Percentiles rank a stretch among this genome's conserved stretches.
phyloP scores from a whole-genome alignment of 2,329 filamentous ascomycete species.

The Aspergillus sojae region DNA sequence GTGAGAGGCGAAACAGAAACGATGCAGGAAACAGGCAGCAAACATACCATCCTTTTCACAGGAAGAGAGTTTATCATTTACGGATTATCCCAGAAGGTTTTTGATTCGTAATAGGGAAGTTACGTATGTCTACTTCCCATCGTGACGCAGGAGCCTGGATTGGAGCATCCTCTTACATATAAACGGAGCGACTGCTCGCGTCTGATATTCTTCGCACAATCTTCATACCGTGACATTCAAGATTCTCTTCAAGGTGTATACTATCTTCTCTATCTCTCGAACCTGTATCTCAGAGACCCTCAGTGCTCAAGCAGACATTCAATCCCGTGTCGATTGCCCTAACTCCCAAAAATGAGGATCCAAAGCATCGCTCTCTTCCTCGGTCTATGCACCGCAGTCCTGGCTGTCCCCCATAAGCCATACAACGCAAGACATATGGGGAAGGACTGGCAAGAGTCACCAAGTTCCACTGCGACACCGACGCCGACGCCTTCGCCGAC shows the following conservation, averaged over 20 bases:
- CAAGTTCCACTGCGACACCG: neutral
- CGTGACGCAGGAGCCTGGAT: neutral
- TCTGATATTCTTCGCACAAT: neutral
- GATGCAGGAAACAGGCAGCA: neutral
- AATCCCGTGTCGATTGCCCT: neutral
- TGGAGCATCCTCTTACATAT: neutral
- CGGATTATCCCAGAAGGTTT: neutral
- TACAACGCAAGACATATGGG: neutral
- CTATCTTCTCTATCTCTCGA: neutral
- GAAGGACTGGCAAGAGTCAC: neutral
- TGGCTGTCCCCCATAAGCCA: constrained; percentile 10
- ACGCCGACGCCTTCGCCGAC: neutral
- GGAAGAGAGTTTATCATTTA: neutral
- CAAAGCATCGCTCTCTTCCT: constrained; percentile 13
- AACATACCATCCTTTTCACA: neutral
- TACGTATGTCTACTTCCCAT: neutral
- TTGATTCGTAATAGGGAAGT: neutral
- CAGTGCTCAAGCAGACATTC: neutral
- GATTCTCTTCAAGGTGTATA: neutral
- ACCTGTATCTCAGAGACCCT: neutral
- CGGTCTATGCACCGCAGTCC: constrained; percentile 11
- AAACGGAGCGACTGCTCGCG: neutral
- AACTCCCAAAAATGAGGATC: constrained; percentile 12
- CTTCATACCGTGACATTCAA: neutral
- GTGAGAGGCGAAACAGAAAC: neutral